These are phyloP conservation scores for Pigoraptor vietnamica DNA, from an alignment of 78 protist species.

Conservation along the genomic window DNA sequence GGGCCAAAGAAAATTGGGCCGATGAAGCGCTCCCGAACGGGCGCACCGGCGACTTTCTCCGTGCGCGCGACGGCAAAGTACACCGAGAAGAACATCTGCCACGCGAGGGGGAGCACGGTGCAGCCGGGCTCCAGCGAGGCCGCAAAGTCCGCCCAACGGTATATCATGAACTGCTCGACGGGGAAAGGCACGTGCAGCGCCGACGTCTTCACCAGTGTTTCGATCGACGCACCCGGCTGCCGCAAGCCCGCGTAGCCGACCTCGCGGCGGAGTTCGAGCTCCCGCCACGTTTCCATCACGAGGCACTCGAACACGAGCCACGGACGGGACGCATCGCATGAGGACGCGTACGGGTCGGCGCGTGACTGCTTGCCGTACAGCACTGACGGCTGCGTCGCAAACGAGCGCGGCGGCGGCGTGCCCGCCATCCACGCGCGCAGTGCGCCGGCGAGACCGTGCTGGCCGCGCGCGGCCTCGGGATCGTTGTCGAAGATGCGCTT, in stretches of 20 bases:
- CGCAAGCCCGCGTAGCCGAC: background rate
- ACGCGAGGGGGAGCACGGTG: background rate
- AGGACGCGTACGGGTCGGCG: background rate
- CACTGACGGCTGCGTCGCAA: background rate
- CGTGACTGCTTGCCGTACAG: background rate
- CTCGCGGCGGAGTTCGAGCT: background rate
- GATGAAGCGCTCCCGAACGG: background rate
- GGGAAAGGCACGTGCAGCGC: background rate
- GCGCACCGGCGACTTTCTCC: background rate
- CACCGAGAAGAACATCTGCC: background rate
- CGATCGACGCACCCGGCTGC: background rate
- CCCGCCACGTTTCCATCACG: background rate
- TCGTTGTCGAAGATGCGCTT: background rate
- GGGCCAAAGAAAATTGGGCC: background rate
- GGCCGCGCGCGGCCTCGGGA: background rate
- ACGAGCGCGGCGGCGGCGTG: background rate
- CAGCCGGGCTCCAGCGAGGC: background rate
- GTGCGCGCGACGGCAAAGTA: background rate
- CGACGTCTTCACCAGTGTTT: background rate
- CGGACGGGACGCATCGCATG: background rate
- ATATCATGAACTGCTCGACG: background rate
- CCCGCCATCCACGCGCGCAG: background rate
- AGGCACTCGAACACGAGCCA: background rate
- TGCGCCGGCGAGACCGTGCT: background rate
- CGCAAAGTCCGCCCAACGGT: background rate